Evolutionary conservation across 306 rosid species (phyloP), one percentile per base, ranked within the genome.

Genomic region (Neltuma alba): DNA sequence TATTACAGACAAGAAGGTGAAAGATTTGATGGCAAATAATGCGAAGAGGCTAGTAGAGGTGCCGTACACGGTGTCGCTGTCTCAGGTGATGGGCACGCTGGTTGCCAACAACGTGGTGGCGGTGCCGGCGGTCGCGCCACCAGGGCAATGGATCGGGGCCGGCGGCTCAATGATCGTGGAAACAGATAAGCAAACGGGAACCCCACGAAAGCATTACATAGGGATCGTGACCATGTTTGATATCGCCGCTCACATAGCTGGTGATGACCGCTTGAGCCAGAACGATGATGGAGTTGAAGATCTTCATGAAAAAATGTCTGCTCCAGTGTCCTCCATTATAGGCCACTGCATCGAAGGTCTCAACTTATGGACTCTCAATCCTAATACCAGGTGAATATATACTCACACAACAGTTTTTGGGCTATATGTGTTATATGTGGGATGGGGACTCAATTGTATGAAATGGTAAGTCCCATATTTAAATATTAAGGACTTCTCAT

Each of bases 151-250:
- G 98, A 90, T 93, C 54, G 98, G 99, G 40, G 97, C 97, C 0
- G 94, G 99, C 0, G 97, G 96, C 16, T 89, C 98, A 0, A 90
- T 95, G 97, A 95, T 95, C 28, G 86, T 95, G 80, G 97, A 93
- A 79, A 67, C 90, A 2, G 97, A 95, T 61, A 91, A 87, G 81
- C 90, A 84, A 25, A 95, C 90, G 0, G 92, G 98, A 44, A 82
- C 47, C 0, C 85, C 72, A 0, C 7, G 92, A 86, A 95, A 93
- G 37, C 99, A 93, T 52, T 95, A 91, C 23, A 93, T 95, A 47
- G 99, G 99, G 21, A 90, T 95, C 91, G 91, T 85, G 45, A 95
- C 96, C 11, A 90, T 93, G 97, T 91, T 93, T 52, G 99, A 95
- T 38, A 88, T 95, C 7, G 82, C 90, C 44, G 91, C 92, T 14